Percentiles rank a stretch among this genome's conserved stretches.
Conservation (phyloP, 371 early-diverging fungal species). For the Haplosporangium sp. region DNA sequence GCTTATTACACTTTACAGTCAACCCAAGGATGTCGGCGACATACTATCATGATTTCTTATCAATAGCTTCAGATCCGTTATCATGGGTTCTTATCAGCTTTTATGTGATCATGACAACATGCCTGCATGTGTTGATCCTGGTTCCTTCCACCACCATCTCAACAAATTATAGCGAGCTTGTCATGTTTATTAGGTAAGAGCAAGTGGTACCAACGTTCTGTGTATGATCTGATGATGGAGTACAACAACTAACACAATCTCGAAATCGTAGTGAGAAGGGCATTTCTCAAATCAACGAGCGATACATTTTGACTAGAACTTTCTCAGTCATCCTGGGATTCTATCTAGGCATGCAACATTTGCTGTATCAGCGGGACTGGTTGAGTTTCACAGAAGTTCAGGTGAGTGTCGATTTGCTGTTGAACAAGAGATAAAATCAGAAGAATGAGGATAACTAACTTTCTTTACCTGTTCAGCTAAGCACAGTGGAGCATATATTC, state of each 20-base stretch:
- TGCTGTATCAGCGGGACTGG: conserved; percentile 48
- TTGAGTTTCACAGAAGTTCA: conserved; percentile 58
- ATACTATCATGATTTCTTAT: conserved; percentile 26
- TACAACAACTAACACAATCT: neutral
- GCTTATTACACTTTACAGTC: conserved; percentile 13
- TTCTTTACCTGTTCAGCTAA: conserved; percentile 14
- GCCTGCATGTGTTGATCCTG: conserved; percentile 29
- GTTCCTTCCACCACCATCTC: conserved; percentile 9
- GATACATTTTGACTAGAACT: conserved; percentile 37
- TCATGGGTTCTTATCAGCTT: conserved; percentile 38
- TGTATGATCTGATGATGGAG: neutral
- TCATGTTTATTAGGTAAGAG: conserved; percentile 39
- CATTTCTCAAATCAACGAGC: conserved; percentile 49
- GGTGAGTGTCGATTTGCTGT: conserved; percentile 29
- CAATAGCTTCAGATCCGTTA: conserved; percentile 21
- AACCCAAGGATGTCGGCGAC: conserved; percentile 49
- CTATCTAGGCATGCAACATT: conserved; percentile 45
- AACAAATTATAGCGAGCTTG: conserved; percentile 35
- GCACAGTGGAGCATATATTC: conserved; percentile 20
- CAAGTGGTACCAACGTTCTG: neutral
- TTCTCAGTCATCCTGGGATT: conserved; percentile 57
- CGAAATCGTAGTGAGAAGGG: conserved; percentile 36
- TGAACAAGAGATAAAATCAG: neutral
- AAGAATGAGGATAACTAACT: conserved; percentile 15
- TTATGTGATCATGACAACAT: conserved; percentile 22